Evolutionary conservation across 176 grass and related monocot species (phyloP).

Genomic region (Metroxylon sagu): DNA sequence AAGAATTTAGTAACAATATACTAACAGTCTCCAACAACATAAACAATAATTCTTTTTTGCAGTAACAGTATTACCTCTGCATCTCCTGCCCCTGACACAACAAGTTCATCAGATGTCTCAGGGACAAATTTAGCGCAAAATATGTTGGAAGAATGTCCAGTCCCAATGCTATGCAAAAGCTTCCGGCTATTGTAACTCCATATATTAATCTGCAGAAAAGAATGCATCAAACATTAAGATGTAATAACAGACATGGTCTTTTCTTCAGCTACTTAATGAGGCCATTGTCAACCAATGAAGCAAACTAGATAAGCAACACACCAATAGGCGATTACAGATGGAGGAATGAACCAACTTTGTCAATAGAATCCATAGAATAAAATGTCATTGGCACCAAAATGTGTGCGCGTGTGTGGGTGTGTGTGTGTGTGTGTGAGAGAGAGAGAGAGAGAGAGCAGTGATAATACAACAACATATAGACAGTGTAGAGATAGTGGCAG

Average conservation of each 20-base stretch:
- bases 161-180: slow-evolving; percentile 79
- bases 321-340: neutral
- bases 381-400: too few relatives aligned
- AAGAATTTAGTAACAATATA: slow-evolving; percentile 22
- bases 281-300: neutral
- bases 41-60: neutral
- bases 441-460: too few relatives aligned
- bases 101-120: slow-evolving; percentile 76
- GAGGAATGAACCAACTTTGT: too few relatives aligned
- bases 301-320: neutral
- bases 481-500: too few relatives aligned
- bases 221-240: neutral
- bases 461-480: too few relatives aligned
- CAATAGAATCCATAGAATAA: too few relatives aligned
- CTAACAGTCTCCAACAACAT: neutral
- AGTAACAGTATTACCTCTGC: slow-evolving; percentile 42
- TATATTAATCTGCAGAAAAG: slow-evolving; percentile 66
- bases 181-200: slow-evolving; percentile 65
- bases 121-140: slow-evolving; percentile 96
- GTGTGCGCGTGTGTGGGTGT: too few relatives aligned
- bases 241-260: neutral
- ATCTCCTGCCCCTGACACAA: slow-evolving; percentile 90
- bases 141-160: slow-evolving; percentile 80
- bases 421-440: too few relatives aligned
- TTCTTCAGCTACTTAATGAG: neutral